Base-by-base conservation (phyloP, 371 early-diverging fungal genomes). In the Coemansia linderi region DNA sequence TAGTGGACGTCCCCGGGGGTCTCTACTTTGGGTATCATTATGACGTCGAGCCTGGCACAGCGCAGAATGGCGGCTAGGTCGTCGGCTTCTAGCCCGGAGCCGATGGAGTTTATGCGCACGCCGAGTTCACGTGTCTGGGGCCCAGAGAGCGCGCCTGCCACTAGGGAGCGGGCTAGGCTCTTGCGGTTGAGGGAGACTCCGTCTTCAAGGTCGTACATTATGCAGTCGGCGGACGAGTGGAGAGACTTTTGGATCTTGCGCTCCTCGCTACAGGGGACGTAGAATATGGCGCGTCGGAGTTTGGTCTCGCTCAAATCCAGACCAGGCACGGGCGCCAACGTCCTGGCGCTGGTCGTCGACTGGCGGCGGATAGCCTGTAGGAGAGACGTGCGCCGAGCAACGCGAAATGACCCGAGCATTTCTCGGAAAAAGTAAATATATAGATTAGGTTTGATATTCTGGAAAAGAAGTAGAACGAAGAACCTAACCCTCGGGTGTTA, bases 131-230 rank as follows among this genome's bases (percentile, higher is more conserved):
- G 84, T 33, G 84, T 86, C 13, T 86, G 9, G 15, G 43, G 31
- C 57, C 74, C 66, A 72, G 88, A 90, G 80, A 92, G 81, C 24
- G 93, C 93, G 69, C 89, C 85, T 61, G 89, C 87, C 0, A 94
- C 89, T 81, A 89, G 83, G 63, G 87, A 73, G 38, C 95, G 85
- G 15, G 94, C 94, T 40, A 84, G 83, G 9, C 90, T 91, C 68
- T 95, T 96, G 62, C 91, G 86, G 73, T 88, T 91, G 10, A 87
- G 66, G 0, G 94, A 84, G 1, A 96, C 96, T 33, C 93, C 90
- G 78, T 96, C 96, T 71, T 96, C 96, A 13, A 96, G 84, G 70
- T 96, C 96, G 71, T 92, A 93, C 22, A 94, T 92, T 17, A 94
- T 82, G 73, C 91, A 90, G 78, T 96, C 96, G 9, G 89, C 91